Percentiles rank a stretch among this genome's conserved stretches.
Evolutionary conservation across 2,329 filamentous ascomycete genomes (phyloP).

Genomic region (Tothia fuscella): DNA sequence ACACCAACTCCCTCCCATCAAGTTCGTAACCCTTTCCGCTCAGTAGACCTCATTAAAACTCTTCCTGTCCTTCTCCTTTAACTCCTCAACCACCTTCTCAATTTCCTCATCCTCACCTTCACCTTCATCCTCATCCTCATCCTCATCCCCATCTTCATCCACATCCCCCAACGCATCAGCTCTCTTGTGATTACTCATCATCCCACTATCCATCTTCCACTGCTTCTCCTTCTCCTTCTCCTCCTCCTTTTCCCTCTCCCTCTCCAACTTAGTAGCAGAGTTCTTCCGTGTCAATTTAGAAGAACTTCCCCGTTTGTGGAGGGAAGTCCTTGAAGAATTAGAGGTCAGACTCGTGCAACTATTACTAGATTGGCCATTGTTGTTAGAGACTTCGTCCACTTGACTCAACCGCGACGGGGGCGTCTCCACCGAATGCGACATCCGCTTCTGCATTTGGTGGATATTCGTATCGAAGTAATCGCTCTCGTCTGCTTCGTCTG

Average conservation of each 20-base stretch:
- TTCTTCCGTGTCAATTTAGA: background rate
- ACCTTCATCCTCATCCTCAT: background rate
- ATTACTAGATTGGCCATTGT: background rate
- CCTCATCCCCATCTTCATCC: constrained; percentile 10
- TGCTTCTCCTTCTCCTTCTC: constrained; percentile 24
- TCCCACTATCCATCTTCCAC: constrained; percentile 36
- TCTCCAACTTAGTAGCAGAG: constrained; percentile 19
- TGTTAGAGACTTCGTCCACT: background rate
- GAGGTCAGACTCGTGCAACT: constrained; percentile 1
- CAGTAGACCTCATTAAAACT: constrained; percentile 10
- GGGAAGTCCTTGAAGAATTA: background rate
- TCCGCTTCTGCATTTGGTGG: constrained; percentile 5
- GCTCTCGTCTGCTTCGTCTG: constrained; percentile 12
- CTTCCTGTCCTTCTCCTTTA: constrained; percentile 8
- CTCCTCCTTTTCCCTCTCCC: constrained; percentile 21
- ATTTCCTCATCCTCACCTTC: constrained; percentile 23
- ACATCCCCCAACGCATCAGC: constrained; percentile 37
- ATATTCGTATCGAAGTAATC: constrained; percentile 9
- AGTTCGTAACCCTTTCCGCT: background rate
- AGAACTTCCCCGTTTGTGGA: too few species aligned
- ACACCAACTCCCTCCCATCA: background rate
- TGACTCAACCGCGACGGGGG: background rate
- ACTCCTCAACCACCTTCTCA: constrained; percentile 36
- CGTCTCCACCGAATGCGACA: background rate
- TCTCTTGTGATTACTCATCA: constrained; percentile 30